A percentile compares a stretch with the other conserved stretches of the same genome.
Evolutionary conservation across 345 rosid genomes (phyloP).

Genomic region (Eucalyptus caleyi): DNA sequence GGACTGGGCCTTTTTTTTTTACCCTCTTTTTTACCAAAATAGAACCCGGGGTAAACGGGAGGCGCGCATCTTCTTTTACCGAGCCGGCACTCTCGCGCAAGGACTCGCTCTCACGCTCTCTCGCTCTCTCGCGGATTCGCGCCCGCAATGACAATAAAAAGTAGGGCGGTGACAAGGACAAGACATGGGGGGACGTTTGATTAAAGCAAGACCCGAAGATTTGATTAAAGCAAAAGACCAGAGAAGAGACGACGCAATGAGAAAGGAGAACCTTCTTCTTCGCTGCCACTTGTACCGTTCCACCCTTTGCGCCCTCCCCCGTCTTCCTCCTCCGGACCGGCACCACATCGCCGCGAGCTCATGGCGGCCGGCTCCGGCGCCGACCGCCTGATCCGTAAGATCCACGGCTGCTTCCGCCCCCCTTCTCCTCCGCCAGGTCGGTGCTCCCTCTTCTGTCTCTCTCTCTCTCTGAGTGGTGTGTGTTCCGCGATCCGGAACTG

Average conservation of each 20-base stretch:
- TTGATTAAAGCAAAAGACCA: not conserved
- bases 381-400: not conserved
- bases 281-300: not conserved
- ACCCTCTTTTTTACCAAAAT: fast-evolving
- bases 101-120: too few species aligned
- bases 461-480: not conserved
- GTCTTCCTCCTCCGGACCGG: not conserved
- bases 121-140: too few species aligned
- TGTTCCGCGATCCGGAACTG: not conserved
- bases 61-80: too few species aligned
- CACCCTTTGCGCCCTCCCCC: not conserved
- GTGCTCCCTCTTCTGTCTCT: not conserved
- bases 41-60: too few species aligned
- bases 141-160: too few species aligned
- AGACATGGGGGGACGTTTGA: not conserved
- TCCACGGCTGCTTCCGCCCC: not conserved
- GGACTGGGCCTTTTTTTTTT: too few species aligned
- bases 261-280: not conserved
- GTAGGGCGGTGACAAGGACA: not conserved
- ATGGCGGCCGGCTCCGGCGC: not conserved
- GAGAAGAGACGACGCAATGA: not conserved
- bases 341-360: not conserved
- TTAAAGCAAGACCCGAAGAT: too few species aligned
- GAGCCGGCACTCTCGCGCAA: too few species aligned
- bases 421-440: not conserved